Percentiles rank a stretch among this genome's conserved stretches.
These are phyloP conservation scores for Litsea cubeba DNA, from an alignment of 164 flowering plant species.

Conservation along the genomic window DNA sequence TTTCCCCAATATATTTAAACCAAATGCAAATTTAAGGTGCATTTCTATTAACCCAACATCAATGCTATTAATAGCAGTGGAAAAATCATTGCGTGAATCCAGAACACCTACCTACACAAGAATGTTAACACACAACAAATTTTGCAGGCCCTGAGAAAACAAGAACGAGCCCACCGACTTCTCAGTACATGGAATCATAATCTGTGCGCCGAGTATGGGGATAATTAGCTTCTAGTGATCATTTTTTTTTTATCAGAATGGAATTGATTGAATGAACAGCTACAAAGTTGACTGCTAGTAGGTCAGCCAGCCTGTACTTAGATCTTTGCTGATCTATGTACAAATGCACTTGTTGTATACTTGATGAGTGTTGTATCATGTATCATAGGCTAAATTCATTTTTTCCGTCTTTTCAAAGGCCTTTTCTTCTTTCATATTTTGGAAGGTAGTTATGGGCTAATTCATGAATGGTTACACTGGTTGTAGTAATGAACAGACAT, in stretches of 20 bases:
- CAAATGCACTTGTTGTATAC: not conserved
- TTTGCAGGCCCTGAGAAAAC: constrained; percentile 76
- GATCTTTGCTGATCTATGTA: not conserved
- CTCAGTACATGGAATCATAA: constrained; percentile 72
- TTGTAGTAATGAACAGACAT: too few species aligned
- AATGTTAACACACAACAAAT: not conserved
- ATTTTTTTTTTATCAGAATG: not conserved
- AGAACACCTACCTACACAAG: not conserved
- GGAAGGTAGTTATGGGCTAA: too few species aligned
- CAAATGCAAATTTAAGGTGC: not conserved
- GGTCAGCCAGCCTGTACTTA: constrained; percentile 7
- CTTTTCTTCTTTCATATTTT: too few species aligned
- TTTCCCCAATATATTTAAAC: not conserved
- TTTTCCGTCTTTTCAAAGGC: too few species aligned
- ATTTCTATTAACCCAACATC: not conserved
- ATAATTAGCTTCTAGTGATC: not conserved
- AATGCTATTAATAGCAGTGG: not conserved
- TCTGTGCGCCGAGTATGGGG: not conserved
- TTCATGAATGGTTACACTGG: too few species aligned
- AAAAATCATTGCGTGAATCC: not conserved
- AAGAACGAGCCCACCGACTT: constrained; percentile 69
- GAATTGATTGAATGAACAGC: not conserved
- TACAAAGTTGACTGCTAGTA: constrained; percentile 11
- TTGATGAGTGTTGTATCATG: not conserved
- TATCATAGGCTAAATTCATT: not conserved